phyloP scores from a whole-genome alignment of 2,329 filamentous ascomycete species.

The Ampelomyces quisqualis region DNA sequence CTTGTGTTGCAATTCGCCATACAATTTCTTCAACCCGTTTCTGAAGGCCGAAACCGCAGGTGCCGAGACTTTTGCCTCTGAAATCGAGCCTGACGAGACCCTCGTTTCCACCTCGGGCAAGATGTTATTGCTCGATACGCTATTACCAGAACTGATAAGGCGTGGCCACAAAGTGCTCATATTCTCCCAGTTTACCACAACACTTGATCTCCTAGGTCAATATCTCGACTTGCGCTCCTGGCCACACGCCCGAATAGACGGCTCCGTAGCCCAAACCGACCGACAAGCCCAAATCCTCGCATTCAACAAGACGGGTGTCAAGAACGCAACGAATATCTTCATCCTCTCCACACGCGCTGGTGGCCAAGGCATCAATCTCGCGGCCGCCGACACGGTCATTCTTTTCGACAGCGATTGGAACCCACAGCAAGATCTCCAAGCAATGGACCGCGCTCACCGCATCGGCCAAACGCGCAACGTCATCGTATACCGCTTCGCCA shows the following conservation, averaged over 20 bases:
- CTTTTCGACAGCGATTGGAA: slow-evolving; percentile 93
- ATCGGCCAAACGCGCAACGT: slow-evolving; percentile 93
- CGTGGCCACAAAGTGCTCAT: slow-evolving; percentile 87
- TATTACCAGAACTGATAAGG: slow-evolving; percentile 73
- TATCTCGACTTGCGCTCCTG: slow-evolving; percentile 80
- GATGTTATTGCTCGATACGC: slow-evolving; percentile 87
- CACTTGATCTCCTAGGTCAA: slow-evolving; percentile 85
- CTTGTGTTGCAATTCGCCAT: slow-evolving; percentile 87
- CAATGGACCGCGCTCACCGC: slow-evolving; percentile 90
- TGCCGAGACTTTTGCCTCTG: slow-evolving; percentile 49
- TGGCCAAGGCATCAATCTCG: slow-evolving; percentile 92
- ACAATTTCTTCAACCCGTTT: slow-evolving; percentile 96
- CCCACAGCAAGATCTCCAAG: slow-evolving; percentile 93
- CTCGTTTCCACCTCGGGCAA: slow-evolving; percentile 89
- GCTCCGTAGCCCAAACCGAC: slow-evolving; percentile 70
- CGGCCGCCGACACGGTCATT: slow-evolving; percentile 87
- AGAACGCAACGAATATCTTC: slow-evolving; percentile 65
- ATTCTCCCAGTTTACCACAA: slow-evolving; percentile 95
- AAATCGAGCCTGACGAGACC: slow-evolving; percentile 67
- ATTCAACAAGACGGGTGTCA: slow-evolving; percentile 47
- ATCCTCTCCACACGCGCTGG: slow-evolving; percentile 87
- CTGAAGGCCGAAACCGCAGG: slow-evolving; percentile 51
- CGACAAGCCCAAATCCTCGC: slow-evolving; percentile 52
- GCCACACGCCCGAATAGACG: slow-evolving; percentile 88
- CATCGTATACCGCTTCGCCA: slow-evolving; percentile 89